Evolutionary conservation across 2,329 filamentous ascomycete genomes (phyloP).

Genomic region (Rosellinia necatrix): DNA sequence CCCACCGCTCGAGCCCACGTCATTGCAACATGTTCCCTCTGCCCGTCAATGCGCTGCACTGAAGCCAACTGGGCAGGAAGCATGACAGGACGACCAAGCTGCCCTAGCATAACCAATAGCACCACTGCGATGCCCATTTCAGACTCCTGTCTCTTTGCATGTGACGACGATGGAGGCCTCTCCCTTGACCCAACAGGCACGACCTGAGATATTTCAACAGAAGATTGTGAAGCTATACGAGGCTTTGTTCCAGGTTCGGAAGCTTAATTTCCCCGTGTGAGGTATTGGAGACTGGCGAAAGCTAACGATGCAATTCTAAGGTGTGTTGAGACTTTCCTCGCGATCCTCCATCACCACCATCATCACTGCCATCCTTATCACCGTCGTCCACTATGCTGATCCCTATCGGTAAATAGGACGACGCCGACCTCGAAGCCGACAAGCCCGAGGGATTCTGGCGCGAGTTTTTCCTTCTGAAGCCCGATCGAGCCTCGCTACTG

Average conservation of each 20-base stretch:
- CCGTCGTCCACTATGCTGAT: constrained; percentile 34
- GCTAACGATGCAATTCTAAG: constrained; percentile 38
- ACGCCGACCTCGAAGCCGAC: constrained; percentile 65
- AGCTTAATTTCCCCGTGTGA: constrained; percentile 28
- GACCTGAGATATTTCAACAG: constrained; percentile 88
- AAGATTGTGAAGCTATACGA: constrained; percentile 94
- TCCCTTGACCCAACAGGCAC: constrained; percentile 88
- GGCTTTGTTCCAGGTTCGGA: constrained; percentile 73
- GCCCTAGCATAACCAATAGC: background rate
- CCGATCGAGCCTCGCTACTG: constrained; percentile 72
- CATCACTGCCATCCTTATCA: too few relatives aligned
- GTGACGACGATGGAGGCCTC: constrained; percentile 74
- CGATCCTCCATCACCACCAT: constrained; percentile 3
- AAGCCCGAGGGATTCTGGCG: constrained; percentile 92
- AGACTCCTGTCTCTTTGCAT: constrained; percentile 16
- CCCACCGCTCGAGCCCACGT: background rate
- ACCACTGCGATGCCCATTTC: constrained; percentile 20
- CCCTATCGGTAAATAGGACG: constrained; percentile 48
- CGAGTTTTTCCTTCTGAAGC: constrained; percentile 90
- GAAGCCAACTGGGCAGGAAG: background rate
- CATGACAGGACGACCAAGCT: constrained; percentile 18
- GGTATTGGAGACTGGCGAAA: constrained; percentile 23
- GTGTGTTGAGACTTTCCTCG: constrained; percentile 32
- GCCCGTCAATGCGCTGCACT: constrained; percentile 8
- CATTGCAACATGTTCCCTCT: constrained; percentile 5